Conservation (phyloP, 768 basidiomycete genomes). For the Russula lepida region DNA sequence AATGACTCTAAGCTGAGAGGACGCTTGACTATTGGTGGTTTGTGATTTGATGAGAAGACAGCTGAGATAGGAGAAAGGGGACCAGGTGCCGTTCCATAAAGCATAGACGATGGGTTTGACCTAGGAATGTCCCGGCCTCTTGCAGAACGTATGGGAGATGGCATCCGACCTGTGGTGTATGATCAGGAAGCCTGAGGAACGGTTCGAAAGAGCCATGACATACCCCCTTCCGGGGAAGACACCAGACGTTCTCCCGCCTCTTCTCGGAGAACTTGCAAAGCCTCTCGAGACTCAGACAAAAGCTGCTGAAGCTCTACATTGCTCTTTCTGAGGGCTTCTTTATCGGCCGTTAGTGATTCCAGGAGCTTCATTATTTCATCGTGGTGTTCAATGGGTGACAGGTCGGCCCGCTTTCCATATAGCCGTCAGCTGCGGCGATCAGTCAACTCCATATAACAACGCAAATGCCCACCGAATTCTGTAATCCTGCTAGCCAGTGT, state of each 20-base stretch:
- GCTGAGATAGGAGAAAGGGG: slow-evolving; percentile 20
- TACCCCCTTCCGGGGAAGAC: slow-evolving; percentile 21
- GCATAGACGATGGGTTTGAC: not conserved
- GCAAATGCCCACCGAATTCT: slow-evolving; percentile 41
- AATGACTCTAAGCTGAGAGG: slow-evolving; percentile 18
- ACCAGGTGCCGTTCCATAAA: slow-evolving; percentile 14
- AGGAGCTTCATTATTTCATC: slow-evolving; percentile 60
- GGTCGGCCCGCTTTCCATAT: slow-evolving; percentile 30
- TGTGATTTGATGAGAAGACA: slow-evolving; percentile 8
- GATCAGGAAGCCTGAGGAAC: not conserved
- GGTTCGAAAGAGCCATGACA: slow-evolving; percentile 17
- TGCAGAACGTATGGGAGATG: not conserved
- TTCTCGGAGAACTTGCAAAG: slow-evolving; percentile 56
- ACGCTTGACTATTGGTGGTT: not conserved
- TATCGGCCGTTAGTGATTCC: slow-evolving; percentile 80
- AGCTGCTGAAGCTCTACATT: slow-evolving; percentile 71
- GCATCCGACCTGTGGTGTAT: slow-evolving; percentile 18
- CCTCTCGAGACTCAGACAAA: slow-evolving; percentile 69
- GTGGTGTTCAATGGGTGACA: slow-evolving; percentile 37
- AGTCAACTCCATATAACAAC: not conserved
- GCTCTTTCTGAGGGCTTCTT: slow-evolving; percentile 73
- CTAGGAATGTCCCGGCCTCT: not conserved
- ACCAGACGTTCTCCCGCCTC: slow-evolving; percentile 65
- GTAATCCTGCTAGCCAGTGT: slow-evolving; percentile 50
- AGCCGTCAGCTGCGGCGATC: not conserved